Evolutionary conservation across 768 basidiomycete genomes (phyloP), one percentile per base, ranked within the genome.

Genomic region (Agrocybe praecox): DNA sequence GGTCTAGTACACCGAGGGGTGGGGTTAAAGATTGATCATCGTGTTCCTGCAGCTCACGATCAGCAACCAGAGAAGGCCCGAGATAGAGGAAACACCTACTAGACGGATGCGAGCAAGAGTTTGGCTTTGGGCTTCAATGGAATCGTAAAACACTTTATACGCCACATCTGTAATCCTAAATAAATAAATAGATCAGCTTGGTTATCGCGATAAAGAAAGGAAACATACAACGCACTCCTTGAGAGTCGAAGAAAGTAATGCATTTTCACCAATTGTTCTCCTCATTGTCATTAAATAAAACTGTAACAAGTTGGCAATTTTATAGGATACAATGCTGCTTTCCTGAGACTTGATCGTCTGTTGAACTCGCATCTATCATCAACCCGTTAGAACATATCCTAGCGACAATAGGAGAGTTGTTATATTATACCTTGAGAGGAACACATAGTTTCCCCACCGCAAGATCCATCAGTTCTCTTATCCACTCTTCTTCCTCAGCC

Each of bases 231-330:
- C 87, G 49, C 62, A 96, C 94, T 97, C 94, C 59, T 86, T 77
- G 24, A 98, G 76, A 0, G 90, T 88, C 55, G 75, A 80, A 1
- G 89, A 89, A 52, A 98, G 76, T 45, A 90, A 56, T 1, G 96
- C 92, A 2, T 89, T 77, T n/a, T 84, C 80, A 0, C 97, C 97
- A 43, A 98, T 88, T 1, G 96, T 98, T 47, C 93, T 81, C 49
- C 85, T 82, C 94, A 99, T 97, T 5, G 95, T 98, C 29, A 94
- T 71, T 67, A 88, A 76, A 69, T 98, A 99, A 68, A 98, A 99
- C 62, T 96, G 93, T 9, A 99, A 73, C n/a, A 98, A 77, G 64
- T 96, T 98, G 46, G 94, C 89, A 50, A 98, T 87, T 70, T 93
- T 95, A 76, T 94, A 99, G 0, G 91, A 86, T 45, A 89, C 84